These are phyloP conservation scores for Cicer yamashitae DNA, from an alignment of 306 rosid genomes.

Conservation along the genomic window DNA sequence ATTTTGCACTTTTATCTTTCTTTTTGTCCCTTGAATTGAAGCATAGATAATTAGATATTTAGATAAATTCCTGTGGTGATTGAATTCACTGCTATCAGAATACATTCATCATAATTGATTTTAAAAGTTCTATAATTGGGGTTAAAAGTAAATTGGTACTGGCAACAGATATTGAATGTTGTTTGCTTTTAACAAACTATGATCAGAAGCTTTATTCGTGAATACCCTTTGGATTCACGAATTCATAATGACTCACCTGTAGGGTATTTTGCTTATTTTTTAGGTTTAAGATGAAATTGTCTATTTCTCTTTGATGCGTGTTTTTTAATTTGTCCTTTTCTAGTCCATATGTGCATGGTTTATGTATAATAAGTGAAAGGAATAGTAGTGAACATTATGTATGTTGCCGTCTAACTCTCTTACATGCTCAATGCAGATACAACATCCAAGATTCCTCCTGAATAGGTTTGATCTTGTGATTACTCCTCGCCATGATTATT, in stretches of 20 bases:
- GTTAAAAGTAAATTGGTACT: slow-evolving; percentile 2
- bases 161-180: slow-evolving; percentile 7
- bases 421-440: slow-evolving; percentile 67
- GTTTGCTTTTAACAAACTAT: slow-evolving; percentile 32
- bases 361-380: slow-evolving; percentile 22
- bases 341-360: slow-evolving; percentile 2
- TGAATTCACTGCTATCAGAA: not conserved
- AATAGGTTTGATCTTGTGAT: slow-evolving; percentile 88
- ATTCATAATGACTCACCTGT: not conserved
- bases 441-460: slow-evolving; percentile 80
- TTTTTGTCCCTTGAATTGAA: slow-evolving; percentile 29
- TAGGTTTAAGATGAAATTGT: slow-evolving; percentile 36
- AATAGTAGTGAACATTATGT: not conserved
- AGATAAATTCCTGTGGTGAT: slow-evolving; percentile 8
- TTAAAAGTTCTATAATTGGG: slow-evolving; percentile 11
- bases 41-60: not conserved
- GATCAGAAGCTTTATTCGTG: not conserved
- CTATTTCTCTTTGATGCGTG: slow-evolving; percentile 2
- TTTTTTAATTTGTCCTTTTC: not conserved
- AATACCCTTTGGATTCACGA: not conserved
- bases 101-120: slow-evolving; percentile 1
- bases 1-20: slow-evolving; percentile 40
- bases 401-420: slow-evolving; percentile 40
- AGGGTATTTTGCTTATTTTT: slow-evolving; percentile 20
- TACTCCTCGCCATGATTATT: slow-evolving; percentile 88